phyloP scores from a whole-genome alignment of 139 green algal species.

The Haematococcus sp. region DNA sequence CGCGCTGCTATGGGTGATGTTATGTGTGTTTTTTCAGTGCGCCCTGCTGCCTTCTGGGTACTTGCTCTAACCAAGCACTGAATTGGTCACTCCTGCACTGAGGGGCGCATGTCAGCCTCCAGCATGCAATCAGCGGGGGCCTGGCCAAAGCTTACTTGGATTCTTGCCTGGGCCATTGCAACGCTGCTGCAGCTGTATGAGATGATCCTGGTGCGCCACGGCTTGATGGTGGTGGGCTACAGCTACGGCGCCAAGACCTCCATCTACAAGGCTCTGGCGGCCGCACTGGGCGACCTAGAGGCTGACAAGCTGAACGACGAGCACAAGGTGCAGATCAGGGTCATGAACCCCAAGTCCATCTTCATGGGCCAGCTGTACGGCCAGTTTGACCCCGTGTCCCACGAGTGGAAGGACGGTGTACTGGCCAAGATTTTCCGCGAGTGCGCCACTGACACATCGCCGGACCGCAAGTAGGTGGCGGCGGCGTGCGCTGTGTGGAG shows the following conservation, averaged over 20 bases:
- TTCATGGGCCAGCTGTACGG: constrained; percentile 78
- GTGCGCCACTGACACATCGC: constrained; percentile 51
- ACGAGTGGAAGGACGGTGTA: constrained; percentile 83
- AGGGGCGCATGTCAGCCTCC: no score
- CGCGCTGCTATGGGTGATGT: no score
- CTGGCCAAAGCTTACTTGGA: no score
- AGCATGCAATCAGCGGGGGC: no score
- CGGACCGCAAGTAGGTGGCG: constrained; percentile 68
- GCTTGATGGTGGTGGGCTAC: constrained; percentile 80
- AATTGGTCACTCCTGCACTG: no score
- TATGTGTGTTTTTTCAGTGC: no score
- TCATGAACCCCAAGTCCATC: constrained; percentile 80
- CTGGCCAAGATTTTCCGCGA: constrained; percentile 68
- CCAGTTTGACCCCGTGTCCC: constrained; percentile 50
- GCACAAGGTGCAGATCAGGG: constrained; percentile 42
- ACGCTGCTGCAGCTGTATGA: constrained; percentile 89
- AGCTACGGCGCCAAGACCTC: constrained; percentile 67
- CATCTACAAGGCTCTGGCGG: constrained; percentile 58
- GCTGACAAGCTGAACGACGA: constrained; percentile 46
- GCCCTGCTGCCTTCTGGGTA: no score
- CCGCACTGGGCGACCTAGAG: constrained; percentile 52
- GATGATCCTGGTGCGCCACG: constrained; percentile 81
- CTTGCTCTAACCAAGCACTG: no score
- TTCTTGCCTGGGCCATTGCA: no score
- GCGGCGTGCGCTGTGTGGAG: no score